Percentiles rank a stretch among this genome's conserved stretches.
phyloP scores from a whole-genome alignment of 1,284 basidiomycete genomes.

The Malassezia globosa region DNA sequence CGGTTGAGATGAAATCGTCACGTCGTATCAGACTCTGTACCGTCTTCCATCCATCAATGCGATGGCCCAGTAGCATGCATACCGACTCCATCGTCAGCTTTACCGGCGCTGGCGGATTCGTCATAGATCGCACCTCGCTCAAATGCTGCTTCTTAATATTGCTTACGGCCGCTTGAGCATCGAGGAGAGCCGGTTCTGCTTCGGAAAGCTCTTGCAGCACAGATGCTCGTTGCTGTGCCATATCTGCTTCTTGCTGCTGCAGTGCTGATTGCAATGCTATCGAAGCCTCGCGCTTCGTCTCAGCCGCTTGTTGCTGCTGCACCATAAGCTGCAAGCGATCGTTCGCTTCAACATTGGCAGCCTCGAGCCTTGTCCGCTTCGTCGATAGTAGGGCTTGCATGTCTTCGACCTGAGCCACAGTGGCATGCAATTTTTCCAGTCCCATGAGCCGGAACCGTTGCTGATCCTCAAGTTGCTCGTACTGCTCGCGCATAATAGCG shows the following conservation, averaged over 20 bases:
- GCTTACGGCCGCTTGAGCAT: slow-evolving; percentile 86
- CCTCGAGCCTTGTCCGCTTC: slow-evolving; percentile 81
- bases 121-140: slow-evolving; percentile 95
- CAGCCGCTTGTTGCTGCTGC: slow-evolving; percentile 92
- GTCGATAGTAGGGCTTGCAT: slow-evolving; percentile 86
- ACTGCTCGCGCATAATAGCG: slow-evolving; percentile 87
- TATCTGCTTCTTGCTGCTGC: slow-evolving; percentile 77
- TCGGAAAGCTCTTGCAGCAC: slow-evolving; percentile 94
- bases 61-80: slow-evolving; percentile 87
- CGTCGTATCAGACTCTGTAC: slow-evolving; percentile 92
- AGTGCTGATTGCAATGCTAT: slow-evolving; percentile 90
- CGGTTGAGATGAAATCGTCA: slow-evolving; percentile 92
- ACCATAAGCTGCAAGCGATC: slow-evolving; percentile 97
- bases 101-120: slow-evolving; percentile 93
- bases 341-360: slow-evolving; percentile 88
- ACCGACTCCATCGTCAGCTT: slow-evolving; percentile 98
- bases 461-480: slow-evolving; percentile 96
- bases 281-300: slow-evolving; percentile 91
- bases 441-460: slow-evolving; percentile 97
- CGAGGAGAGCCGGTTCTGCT: slow-evolving; percentile 90
- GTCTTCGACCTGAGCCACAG: slow-evolving; percentile 65
- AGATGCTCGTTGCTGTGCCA: slow-evolving; percentile 71
- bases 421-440: slow-evolving; percentile 88
- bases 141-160: slow-evolving; percentile 95
- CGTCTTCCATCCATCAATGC: slow-evolving; percentile 84